phyloP scores from a whole-genome alignment of 108 stramenopile genomes.

The Discostella pseudostelligera region DNA sequence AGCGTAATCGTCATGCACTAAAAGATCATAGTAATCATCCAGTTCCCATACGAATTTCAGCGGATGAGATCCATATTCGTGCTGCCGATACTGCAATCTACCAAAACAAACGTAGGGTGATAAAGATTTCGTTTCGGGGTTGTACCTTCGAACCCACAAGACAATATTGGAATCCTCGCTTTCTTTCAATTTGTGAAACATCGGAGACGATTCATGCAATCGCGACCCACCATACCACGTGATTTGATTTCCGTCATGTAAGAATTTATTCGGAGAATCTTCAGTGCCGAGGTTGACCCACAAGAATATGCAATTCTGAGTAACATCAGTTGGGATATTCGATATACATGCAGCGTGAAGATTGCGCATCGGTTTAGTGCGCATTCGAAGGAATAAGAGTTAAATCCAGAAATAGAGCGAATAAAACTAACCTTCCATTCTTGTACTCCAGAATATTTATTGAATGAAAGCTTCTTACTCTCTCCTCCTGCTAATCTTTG shows the following conservation, averaged over 20 bases:
- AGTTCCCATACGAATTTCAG: slow-evolving; percentile 74
- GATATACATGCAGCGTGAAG: not conserved
- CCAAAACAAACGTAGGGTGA: slow-evolving; percentile 48
- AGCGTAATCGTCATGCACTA: not conserved
- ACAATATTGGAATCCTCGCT: slow-evolving; percentile 43
- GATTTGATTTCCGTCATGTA: slow-evolving; percentile 47
- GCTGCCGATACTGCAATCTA: slow-evolving; percentile 47
- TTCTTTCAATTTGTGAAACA: slow-evolving; percentile 53
- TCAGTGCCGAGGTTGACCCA: slow-evolving; percentile 48
- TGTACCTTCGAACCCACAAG: slow-evolving; percentile 69
- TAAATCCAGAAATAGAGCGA: slow-evolving; percentile 52
- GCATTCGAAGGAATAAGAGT: not conserved
- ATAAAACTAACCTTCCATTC: slow-evolving; percentile 71
- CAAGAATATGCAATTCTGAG: not conserved
- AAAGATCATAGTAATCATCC: slow-evolving; percentile 52
- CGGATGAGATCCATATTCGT: slow-evolving; percentile 56
- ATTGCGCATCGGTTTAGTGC: too few relatives aligned
- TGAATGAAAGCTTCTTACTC: slow-evolving; percentile 62
- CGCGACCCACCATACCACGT: slow-evolving; percentile 80
- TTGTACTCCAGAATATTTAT: slow-evolving; percentile 82
- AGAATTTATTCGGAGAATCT: slow-evolving; percentile 62
- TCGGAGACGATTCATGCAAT: slow-evolving; percentile 64
- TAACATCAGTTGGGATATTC: too few relatives aligned
- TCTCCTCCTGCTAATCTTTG: slow-evolving; percentile 31
- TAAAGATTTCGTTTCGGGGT: slow-evolving; percentile 32